A percentile compares a stretch with the other conserved stretches of the same genome.
Conservation (phyloP, 352 stramenopile genomes). For the Phytophthora uliginosa region DNA sequence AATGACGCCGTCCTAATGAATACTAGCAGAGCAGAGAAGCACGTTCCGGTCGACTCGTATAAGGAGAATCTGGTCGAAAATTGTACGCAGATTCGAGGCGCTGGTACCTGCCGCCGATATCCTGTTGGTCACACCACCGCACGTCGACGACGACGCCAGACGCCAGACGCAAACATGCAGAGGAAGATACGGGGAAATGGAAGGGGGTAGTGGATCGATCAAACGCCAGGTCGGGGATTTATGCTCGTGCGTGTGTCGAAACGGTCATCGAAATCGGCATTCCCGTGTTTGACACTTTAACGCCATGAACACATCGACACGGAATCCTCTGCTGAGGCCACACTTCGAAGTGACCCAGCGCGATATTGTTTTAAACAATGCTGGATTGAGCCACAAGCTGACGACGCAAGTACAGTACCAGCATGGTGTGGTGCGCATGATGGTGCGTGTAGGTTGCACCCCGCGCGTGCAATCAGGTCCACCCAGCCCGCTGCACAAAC, state of each 20-base stretch:
- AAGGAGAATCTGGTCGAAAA: conserved; percentile 23
- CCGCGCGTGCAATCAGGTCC: conserved; percentile 1
- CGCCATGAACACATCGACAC: conserved; percentile 34
- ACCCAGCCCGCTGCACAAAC: conserved; percentile 13
- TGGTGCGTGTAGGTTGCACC: not conserved
- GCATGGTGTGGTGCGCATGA: not conserved
- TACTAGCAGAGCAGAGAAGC: conserved; percentile 10
- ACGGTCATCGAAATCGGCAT: conserved; percentile 29
- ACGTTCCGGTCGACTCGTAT: conserved; percentile 24
- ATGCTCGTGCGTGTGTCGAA: conserved; percentile 50
- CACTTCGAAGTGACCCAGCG: no score
- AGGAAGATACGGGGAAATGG: not conserved
- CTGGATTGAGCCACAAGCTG: not conserved
- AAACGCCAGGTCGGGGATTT: conserved; percentile 27
- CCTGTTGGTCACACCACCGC: conserved; percentile 47
- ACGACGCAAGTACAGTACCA: not conserved
- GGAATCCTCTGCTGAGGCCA: conserved; percentile 43
- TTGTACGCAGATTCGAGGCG: conserved; percentile 11
- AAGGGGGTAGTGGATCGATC: conserved; percentile 19
- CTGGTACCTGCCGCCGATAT: conserved; percentile 31
- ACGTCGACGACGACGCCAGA: conserved; percentile 23
- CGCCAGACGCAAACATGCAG: conserved; percentile 26
- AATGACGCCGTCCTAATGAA: conserved; percentile 19
- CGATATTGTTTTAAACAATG: not conserved
- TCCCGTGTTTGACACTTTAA: conserved; percentile 62